A percentile compares a stretch with the other conserved stretches of the same genome.
phyloP scores from a whole-genome alignment of 2,329 filamentous ascomycete species.

The Apiospora sp. region DNA sequence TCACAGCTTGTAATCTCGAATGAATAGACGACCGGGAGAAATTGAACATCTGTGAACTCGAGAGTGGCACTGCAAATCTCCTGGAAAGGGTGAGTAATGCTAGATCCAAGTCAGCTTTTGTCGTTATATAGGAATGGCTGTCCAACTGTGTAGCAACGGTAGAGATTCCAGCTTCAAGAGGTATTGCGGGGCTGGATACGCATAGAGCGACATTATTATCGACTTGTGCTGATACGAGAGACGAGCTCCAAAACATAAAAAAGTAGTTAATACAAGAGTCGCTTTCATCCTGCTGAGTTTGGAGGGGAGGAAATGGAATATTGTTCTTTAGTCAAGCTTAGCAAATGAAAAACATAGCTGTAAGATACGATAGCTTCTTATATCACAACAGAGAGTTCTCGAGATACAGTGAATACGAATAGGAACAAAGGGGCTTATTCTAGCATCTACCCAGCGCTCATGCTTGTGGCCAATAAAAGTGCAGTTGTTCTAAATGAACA shows the following conservation, averaged over 20 bases:
- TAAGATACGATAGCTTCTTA: not conserved
- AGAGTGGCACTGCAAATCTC: not conserved
- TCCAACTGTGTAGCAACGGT: not conserved
- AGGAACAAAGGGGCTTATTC: not conserved
- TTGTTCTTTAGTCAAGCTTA: not conserved
- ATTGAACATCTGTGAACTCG: constrained; percentile 1
- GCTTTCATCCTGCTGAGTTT: not conserved
- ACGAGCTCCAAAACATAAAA: not conserved
- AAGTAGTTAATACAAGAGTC: not conserved
- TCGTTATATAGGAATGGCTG: not conserved
- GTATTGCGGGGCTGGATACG: not conserved
- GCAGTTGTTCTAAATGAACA: too few species aligned
- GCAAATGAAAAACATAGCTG: not conserved
- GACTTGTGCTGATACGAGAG: not conserved
- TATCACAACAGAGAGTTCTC: not conserved
- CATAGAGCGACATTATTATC: not conserved
- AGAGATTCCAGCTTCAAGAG: not conserved
- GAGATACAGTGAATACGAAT: too few species aligned
- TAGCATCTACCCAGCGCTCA: not conserved
- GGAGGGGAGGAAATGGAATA: not conserved
- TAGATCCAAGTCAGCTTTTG: not conserved
- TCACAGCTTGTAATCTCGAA: not conserved
- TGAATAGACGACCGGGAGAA: constrained; percentile 6
- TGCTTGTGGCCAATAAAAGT: not conserved
- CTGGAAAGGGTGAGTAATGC: not conserved